Conservation (phyloP, 2,329 filamentous ascomycete genomes). For the Fusarium xyrophilum region DNA sequence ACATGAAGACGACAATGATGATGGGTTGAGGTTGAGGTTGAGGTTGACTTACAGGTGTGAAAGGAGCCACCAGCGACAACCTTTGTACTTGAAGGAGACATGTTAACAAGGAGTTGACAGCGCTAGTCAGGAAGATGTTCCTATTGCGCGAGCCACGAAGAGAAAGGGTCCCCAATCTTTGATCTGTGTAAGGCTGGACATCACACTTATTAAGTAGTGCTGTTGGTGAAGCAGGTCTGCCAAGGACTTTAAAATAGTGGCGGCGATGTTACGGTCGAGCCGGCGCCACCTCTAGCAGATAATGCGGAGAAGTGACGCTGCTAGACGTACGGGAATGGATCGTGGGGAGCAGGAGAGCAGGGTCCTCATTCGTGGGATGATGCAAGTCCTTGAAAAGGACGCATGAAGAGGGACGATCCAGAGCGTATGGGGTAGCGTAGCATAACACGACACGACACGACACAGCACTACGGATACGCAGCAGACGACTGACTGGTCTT, state of each 20-base stretch:
- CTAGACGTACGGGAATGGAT: slow-evolving; percentile 25
- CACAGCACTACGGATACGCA: not conserved
- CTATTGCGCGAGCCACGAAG: slow-evolving; percentile 23
- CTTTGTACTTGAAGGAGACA: slow-evolving; percentile 54
- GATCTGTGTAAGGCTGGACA: slow-evolving; percentile 26
- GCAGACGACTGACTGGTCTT: not conserved
- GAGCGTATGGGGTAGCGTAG: slow-evolving; percentile 28
- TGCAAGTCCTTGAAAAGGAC: slow-evolving; percentile 26
- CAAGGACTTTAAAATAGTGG: slow-evolving; percentile 13
- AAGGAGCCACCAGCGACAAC: slow-evolving; percentile 52
- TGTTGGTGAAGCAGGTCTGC: slow-evolving; percentile 27
- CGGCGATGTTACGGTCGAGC: slow-evolving; percentile 25
- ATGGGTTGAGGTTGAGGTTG: not conserved
- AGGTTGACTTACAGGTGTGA: slow-evolving; percentile 36
- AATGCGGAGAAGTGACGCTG: slow-evolving; percentile 30
- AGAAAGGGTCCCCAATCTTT: slow-evolving; percentile 26
- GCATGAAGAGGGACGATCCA: slow-evolving; percentile 30
- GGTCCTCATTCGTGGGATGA: slow-evolving; percentile 33
- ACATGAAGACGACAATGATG: not conserved
- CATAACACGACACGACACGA: not conserved
- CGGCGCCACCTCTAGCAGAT: slow-evolving; percentile 14
- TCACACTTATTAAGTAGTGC: slow-evolving; percentile 30
- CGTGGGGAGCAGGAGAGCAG: slow-evolving; percentile 28
- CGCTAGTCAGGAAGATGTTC: slow-evolving; percentile 21
- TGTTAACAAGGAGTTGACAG: slow-evolving; percentile 29